Evolutionary conservation across 2,329 filamentous ascomycete genomes (phyloP), one percentile per base, ranked within the genome.

Genomic region (Exophiala viscosa): DNA sequence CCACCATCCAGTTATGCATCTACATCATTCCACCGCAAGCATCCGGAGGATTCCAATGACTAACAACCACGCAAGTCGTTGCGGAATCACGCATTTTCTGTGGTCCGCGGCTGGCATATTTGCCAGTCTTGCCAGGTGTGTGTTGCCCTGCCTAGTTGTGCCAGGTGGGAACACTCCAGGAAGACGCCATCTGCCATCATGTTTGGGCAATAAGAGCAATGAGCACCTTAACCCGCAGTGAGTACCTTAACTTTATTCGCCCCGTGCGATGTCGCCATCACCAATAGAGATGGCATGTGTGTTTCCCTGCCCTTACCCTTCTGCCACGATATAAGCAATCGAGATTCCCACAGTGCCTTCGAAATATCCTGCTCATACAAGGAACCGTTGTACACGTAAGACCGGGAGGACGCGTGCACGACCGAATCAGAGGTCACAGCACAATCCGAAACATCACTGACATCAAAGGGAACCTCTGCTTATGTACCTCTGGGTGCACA

Each of bases 221-320:
- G 47, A 55, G 52, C 46, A 51, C 52, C 52, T 55, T 54, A 50
- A 54, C 48, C 32, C 40, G 28, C 15, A 38, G 28, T 48, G 47
- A 55, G 52, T 42, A 51, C 52, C 47, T 55, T 54, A 48, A 52
- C 40, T 36, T 36, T n/a, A 42, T 42, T 42, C 18, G 46, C 35
- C 35, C 52, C 39, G 44, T 20, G n/a, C 28, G 40, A 57, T 57
- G 54, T 54, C 54, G 54, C 54, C 40, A 57, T 57, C 36, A 45
- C 54, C 50, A 53, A 51, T 57, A 17, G 32, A 50, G 45, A 57
- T 57, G 38, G 50, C 54, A 57, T 54, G 50, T 57, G 54, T 50
- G 38, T 41, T 28, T 23, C 40, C 38, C 42, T 44, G 34, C 15
- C 8, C 38, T 35, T 48, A 13, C 35, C 18, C 8, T 45, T 17